Evolutionary conservation across 352 stramenopile species (phyloP), one percentile per base, ranked within the genome.

Genomic region (Globisporangium canariense): DNA sequence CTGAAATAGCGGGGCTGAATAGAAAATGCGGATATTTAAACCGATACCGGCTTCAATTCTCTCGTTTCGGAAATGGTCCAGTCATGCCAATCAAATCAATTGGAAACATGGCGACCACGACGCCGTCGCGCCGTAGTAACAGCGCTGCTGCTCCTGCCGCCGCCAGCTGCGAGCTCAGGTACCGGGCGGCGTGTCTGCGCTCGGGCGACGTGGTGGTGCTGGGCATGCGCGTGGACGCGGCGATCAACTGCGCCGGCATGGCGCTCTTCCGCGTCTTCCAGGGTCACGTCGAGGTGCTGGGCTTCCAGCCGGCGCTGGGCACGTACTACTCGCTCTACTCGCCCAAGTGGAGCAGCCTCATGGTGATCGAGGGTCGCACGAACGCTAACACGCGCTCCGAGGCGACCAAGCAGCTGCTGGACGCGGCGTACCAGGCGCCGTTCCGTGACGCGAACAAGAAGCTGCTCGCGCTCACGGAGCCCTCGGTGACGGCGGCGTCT

Each of bases 241-340:
- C 69, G 25, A 51, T 93, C 18, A 83, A 89, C 61, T 92, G 85
- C 71, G 87, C 83, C 5, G 87, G 87, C 28, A 91, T 90, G 79
- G 69, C 73, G 50, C 76, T 92, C 34, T 64, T 96, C 54, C 87
- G 87, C 10, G 74, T 96, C 20, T 93, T 93, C 74, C 85, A 93
- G 64, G 87, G 87, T 16, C 75, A 85, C 53, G 82, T 86, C 7
- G 75, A 88, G 53, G 71, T 93, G 49, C 65, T 91, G 59, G 87
- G 87, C 57, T 96, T 86, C 64, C 76, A 67, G 18, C 83, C 81
- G n/a, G 71, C 79, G 28, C 61, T 83, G 18, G 85, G 83, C 34
- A 79, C 81, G 32, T 96, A 96, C 73, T 93, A 83, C 67, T 77
- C 86, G 25, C 66, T 96, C 41, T 80, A 90, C 62, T 94, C 87